These are phyloP conservation scores for Leishmania gerbilli DNA, from an alignment of 208 protist species.

Conservation along the genomic window DNA sequence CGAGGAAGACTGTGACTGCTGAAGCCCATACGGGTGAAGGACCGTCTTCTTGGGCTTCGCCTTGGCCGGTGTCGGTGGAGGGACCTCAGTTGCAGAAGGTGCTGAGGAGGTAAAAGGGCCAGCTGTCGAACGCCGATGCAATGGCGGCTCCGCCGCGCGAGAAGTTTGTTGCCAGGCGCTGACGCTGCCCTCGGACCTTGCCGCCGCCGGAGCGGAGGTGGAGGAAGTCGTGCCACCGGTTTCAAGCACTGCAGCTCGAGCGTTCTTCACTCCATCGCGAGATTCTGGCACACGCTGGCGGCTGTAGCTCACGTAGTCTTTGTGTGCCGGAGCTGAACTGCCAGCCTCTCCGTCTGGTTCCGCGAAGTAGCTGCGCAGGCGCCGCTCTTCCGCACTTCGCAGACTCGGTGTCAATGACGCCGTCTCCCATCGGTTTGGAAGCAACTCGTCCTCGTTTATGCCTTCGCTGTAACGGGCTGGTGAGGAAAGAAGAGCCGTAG, in stretches of 20 bases:
- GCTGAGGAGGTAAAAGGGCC: not conserved
- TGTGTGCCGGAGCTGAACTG: not conserved
- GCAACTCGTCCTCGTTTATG: conserved; percentile 1
- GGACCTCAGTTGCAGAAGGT: not conserved
- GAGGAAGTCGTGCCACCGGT: not conserved
- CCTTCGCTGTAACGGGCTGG: conserved; percentile 5
- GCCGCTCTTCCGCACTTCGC: conserved; percentile 13
- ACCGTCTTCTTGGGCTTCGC: not conserved
- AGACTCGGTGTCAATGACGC: conserved; percentile 24
- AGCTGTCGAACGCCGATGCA: conserved; percentile 3
- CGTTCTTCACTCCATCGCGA: not conserved
- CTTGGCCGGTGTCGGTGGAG: not conserved
- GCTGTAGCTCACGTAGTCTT: not conserved
- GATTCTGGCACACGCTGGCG: not conserved
- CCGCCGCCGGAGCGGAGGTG: not conserved
- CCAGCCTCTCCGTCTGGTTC: not conserved
- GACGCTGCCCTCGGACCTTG: not conserved
- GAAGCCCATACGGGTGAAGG: not conserved
- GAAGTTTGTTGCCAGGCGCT: not conserved
- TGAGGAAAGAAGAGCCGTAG: not conserved
- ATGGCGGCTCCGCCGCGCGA: not conserved
- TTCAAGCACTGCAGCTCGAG: not conserved
- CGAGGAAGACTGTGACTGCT: conserved; percentile 1
- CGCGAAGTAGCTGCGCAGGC: conserved; percentile 26
- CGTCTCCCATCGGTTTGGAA: conserved; percentile 25